Evolutionary conservation across 129 eudicot genomes (phyloP).

Genomic region (Smallanthus sonchifolius): DNA sequence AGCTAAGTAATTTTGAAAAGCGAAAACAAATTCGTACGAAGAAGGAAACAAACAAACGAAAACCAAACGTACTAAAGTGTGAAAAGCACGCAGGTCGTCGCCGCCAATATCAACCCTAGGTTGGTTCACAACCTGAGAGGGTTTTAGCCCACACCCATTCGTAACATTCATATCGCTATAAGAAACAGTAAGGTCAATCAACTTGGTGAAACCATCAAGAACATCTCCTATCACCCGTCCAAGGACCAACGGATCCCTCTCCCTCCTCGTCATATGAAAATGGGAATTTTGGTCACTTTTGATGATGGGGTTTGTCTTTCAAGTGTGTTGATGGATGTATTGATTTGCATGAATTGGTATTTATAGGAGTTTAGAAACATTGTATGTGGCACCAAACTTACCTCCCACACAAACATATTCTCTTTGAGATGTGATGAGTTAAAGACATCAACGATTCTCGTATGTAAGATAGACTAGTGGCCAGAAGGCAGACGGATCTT

Average conservation of each 20-base stretch:
- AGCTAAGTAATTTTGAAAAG: not conserved
- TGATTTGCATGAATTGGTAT: constrained; percentile 28
- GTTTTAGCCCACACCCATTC: constrained; percentile 62
- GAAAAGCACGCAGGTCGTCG: constrained; percentile 63
- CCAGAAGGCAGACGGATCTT: constrained; percentile 11
- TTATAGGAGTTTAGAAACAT: constrained; percentile 24
- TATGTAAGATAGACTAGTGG: constrained; percentile 21
- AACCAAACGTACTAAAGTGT: constrained; percentile 48
- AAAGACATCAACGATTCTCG: constrained; percentile 20
- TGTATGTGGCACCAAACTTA: constrained; percentile 18
- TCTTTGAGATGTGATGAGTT: constrained; percentile 18
- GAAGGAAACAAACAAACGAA: not conserved
- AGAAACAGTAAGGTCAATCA: constrained; percentile 35
- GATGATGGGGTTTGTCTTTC: too few relatives aligned
- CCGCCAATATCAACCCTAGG: constrained; percentile 82
- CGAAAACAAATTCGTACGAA: too few relatives aligned
- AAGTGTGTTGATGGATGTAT: too few relatives aligned
- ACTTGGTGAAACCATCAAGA: constrained; percentile 47
- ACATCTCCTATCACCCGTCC: constrained; percentile 69
- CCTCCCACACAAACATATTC: constrained; percentile 18
- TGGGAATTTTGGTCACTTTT: not conserved
- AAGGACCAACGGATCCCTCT: constrained; percentile 55
- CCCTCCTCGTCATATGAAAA: constrained; percentile 38
- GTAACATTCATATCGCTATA: constrained; percentile 37
- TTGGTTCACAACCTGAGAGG: constrained; percentile 67